Percentiles rank a stretch among this genome's conserved stretches.
Evolutionary conservation across 2,329 filamentous ascomycete genomes (phyloP).

Genomic region (Botrytis fragariae): DNA sequence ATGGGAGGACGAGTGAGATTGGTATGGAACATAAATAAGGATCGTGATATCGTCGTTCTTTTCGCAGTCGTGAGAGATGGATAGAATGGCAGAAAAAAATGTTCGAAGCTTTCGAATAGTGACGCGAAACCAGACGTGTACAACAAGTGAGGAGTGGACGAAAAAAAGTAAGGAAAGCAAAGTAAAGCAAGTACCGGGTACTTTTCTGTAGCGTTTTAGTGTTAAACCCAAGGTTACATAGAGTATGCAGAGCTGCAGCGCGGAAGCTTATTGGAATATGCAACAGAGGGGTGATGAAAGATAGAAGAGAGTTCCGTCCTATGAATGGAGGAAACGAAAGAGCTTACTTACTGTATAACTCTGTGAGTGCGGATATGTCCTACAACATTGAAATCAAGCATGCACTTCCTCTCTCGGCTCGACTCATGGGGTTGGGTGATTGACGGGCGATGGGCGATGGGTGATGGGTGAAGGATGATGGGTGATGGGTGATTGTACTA

Average conservation of each 20-base stretch:
- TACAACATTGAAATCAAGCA: background rate
- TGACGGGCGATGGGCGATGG: background rate
- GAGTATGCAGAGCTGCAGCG: background rate
- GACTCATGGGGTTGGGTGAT: slow-evolving; percentile 7
- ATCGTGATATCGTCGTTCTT: slow-evolving; percentile 10
- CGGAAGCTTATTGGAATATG: background rate
- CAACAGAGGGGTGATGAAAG: background rate
- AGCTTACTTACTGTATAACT: background rate
- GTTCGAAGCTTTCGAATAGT: background rate
- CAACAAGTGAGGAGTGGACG: background rate
- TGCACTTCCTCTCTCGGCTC: slow-evolving; percentile 2
- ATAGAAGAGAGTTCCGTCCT: background rate
- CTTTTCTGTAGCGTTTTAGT: slow-evolving; percentile 4
- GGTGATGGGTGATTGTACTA: background rate
- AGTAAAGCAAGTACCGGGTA: background rate
- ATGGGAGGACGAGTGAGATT: slow-evolving; percentile 20
- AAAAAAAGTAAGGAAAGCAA: slow-evolving; percentile 1
- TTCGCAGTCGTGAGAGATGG: slow-evolving; percentile 3
- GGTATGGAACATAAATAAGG: slow-evolving; percentile 15
- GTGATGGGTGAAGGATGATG: background rate
- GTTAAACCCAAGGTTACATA: background rate
- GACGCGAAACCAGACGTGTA: slow-evolving; percentile 1
- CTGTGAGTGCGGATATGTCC: background rate
- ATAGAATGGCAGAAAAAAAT: slow-evolving; percentile 4
- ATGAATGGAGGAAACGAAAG: background rate